These are phyloP conservation scores for Tolypocladium capitatum DNA, from an alignment of 2,329 filamentous ascomycete species.

Conservation along the genomic window DNA sequence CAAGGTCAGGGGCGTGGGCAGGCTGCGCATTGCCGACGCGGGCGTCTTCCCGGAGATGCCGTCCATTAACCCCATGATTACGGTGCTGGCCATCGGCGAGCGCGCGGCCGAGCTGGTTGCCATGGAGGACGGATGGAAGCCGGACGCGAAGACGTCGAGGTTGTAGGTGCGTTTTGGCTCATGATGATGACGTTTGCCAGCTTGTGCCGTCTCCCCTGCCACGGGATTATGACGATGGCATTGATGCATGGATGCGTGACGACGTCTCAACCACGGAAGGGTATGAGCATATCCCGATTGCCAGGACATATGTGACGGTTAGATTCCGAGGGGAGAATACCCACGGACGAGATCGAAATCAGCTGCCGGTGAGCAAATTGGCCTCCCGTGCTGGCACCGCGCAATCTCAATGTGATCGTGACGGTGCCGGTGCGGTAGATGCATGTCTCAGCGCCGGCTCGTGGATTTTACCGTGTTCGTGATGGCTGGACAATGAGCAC, in stretches of 20 bases:
- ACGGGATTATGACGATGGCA: not conserved
- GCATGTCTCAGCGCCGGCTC: no score
- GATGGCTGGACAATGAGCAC: not conserved
- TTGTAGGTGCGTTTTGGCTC: conserved; percentile 11
- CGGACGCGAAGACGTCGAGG: conserved; percentile 15
- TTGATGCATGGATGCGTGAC: not conserved
- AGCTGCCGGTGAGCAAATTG: not conserved
- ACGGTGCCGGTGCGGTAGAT: not conserved
- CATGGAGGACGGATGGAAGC: conserved; percentile 47
- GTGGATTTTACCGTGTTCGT: not conserved
- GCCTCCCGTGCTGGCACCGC: not conserved
- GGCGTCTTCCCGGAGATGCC: conserved; percentile 82
- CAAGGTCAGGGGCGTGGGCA: conserved; percentile 58
- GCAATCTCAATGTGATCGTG: not conserved
- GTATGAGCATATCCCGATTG: no score
- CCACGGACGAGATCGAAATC: not conserved
- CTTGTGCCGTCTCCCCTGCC: not conserved
- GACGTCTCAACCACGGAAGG: not conserved
- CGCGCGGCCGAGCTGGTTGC: conserved; percentile 68
- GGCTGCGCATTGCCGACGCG: conserved; percentile 69
- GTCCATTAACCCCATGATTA: conserved; percentile 83
- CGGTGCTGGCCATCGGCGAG: conserved; percentile 73
- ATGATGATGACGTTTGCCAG: not conserved
- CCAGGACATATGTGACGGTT: not conserved
- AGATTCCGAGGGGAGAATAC: not conserved